Percentiles rank a stretch among this genome's conserved stretches.
phyloP scores from a whole-genome alignment of 2,329 filamentous ascomycete species.

The Calonectria hongkongensis region DNA sequence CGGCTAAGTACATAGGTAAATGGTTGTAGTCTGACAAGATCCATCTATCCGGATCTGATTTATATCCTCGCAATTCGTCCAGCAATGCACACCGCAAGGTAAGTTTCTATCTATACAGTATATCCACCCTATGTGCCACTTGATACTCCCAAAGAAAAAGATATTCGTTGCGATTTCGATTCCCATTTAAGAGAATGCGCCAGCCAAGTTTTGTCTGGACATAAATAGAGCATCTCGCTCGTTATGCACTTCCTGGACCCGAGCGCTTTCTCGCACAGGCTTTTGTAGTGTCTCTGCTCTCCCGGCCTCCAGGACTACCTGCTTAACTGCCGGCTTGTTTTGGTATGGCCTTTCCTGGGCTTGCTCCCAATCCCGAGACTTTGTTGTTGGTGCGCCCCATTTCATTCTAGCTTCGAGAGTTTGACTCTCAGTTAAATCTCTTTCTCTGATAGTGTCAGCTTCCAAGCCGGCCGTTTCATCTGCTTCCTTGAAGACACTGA shows the following conservation, averaged over 20 bases:
- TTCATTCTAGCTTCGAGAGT: slow-evolving; percentile 37
- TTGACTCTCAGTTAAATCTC: slow-evolving; percentile 35
- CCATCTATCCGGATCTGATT: slow-evolving; percentile 3
- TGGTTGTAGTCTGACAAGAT: slow-evolving; percentile 18
- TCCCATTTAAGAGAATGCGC: slow-evolving; percentile 47
- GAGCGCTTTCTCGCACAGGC: slow-evolving; percentile 32
- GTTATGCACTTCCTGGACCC: slow-evolving; percentile 32
- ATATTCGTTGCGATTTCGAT: slow-evolving; percentile 19
- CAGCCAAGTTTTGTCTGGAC: slow-evolving; percentile 44
- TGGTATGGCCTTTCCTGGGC: slow-evolving; percentile 5
- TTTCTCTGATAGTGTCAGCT: slow-evolving; percentile 35
- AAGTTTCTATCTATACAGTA: slow-evolving; percentile 17
- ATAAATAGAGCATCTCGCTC: slow-evolving; percentile 45
- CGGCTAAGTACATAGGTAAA: slow-evolving; percentile 21
- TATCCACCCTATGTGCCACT: slow-evolving; percentile 5
- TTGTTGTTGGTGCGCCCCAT: slow-evolving; percentile 33
- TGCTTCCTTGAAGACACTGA: slow-evolving; percentile 46
- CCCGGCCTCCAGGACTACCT: background rate
- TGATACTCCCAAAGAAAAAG: background rate
- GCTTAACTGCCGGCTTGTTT: background rate
- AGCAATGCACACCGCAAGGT: slow-evolving; percentile 23
- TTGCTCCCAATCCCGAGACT: slow-evolving; percentile 12
- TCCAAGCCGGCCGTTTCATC: slow-evolving; percentile 45
- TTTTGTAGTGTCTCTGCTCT: slow-evolving; percentile 33
- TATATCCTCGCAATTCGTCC: slow-evolving; percentile 4